Evolutionary conservation across 2,329 filamentous ascomycete genomes (phyloP).

Genomic region (Chalara sp.): DNA sequence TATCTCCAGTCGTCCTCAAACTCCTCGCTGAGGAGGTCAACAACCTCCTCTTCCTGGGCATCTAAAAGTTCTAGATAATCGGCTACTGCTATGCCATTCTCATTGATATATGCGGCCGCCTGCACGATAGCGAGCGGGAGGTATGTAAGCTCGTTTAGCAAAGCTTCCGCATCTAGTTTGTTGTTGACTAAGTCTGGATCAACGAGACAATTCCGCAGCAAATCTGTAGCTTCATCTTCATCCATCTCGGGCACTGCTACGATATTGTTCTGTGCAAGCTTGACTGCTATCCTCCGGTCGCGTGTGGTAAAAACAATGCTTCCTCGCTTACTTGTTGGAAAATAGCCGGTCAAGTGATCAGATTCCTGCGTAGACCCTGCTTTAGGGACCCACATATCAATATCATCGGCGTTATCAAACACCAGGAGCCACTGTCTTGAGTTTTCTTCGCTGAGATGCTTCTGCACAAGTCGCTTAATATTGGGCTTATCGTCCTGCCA

Average conservation of each 20-base stretch:
- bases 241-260: not conserved
- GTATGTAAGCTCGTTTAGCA: not conserved
- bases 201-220: not conserved
- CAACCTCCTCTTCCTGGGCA: not conserved
- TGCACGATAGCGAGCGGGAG: not conserved
- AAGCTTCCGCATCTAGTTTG: not conserved
- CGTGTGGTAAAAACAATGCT: not conserved
- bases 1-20: slow-evolving; percentile 29
- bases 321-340: not conserved
- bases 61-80: not conserved
- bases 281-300: not conserved
- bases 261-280: not conserved
- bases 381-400: not conserved
- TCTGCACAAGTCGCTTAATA: not conserved
- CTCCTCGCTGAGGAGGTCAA: slow-evolving; percentile 27
- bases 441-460: not conserved
- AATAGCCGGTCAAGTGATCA: not conserved
- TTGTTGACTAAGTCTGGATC: not conserved
- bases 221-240: not conserved
- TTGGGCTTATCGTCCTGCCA: not conserved
- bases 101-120: slow-evolving; percentile 9
- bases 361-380: not conserved
- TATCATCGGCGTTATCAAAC: not conserved
- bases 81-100: slow-evolving; percentile 20
- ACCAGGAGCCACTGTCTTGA: not conserved